Conservation (phyloP, 768 basidiomycete genomes). For the Boletus pseudopeckii region DNA sequence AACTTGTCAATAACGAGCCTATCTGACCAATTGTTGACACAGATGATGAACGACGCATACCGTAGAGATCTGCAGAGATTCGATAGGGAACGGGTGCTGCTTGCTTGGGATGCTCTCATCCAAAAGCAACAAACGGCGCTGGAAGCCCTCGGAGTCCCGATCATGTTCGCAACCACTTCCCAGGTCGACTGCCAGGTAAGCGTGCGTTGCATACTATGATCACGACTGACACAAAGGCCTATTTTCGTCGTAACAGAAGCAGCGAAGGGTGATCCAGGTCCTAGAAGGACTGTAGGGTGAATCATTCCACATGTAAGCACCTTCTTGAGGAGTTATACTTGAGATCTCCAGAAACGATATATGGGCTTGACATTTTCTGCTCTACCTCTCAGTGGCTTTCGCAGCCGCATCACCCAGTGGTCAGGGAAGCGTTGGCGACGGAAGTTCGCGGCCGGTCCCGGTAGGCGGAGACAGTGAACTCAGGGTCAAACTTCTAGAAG, state of each 20-base stretch:
- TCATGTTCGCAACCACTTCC: slow-evolving; percentile 61
- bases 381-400: background rate
- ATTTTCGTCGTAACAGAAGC: slow-evolving; percentile 43
- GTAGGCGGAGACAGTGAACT: background rate
- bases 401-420: background rate
- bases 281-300: slow-evolving; percentile 47
- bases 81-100: slow-evolving; percentile 63
- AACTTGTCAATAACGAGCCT: background rate
- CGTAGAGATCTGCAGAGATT: slow-evolving; percentile 64
- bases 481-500: slow-evolving; percentile 5
- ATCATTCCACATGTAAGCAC: slow-evolving; percentile 3
- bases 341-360: background rate
- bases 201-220: background rate
- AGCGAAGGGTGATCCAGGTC: slow-evolving; percentile 68
- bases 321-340: background rate
- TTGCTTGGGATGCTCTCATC: slow-evolving; percentile 76
- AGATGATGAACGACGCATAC: slow-evolving; percentile 68
- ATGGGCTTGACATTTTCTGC: background rate
- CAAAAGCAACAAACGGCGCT: slow-evolving; percentile 66
- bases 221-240: slow-evolving; percentile 1
- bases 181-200: slow-evolving; percentile 55
- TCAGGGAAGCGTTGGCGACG: background rate
- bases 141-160: slow-evolving; percentile 59
- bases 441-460: background rate
- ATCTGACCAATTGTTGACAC: slow-evolving; percentile 19